Evolutionary conservation across 108 stramenopile genomes (phyloP).

Genomic region (Skeletonema marinoi): DNA sequence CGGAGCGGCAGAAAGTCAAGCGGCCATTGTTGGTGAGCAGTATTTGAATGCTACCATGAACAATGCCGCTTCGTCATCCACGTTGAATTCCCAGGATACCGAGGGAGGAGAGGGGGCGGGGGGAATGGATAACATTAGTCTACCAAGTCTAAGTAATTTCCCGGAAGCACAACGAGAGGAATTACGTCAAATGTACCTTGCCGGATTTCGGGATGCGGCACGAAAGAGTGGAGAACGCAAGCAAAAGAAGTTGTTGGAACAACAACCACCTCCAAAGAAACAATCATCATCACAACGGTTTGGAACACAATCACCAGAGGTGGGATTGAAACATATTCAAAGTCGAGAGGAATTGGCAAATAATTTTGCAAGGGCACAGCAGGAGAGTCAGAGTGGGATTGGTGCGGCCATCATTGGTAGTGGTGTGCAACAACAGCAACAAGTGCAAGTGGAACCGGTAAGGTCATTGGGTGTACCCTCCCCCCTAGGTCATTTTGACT

Average conservation of each 20-base stretch:
- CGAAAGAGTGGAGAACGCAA: conserved; percentile 16
- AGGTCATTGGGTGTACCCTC: conserved; percentile 7
- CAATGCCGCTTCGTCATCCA: neutral
- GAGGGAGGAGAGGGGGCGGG: neutral
- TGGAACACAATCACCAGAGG: conserved; percentile 9
- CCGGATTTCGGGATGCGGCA: conserved; percentile 82
- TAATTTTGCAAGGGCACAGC: conserved; percentile 41
- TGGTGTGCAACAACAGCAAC: neutral
- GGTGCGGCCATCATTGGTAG: neutral
- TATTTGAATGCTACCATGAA: neutral
- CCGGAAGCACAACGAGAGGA: conserved; percentile 65
- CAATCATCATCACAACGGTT: neutral
- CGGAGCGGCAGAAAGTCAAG: neutral
- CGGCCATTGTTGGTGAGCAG: neutral
- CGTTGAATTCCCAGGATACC: neutral
- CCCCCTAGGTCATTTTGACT: neutral
- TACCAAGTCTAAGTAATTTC: conserved; percentile 27
- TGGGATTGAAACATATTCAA: neutral
- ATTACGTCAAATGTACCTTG: conserved; percentile 85
- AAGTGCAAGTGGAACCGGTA: neutral
- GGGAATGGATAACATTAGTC: conserved; percentile 6
- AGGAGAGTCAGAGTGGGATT: conserved; percentile 4
- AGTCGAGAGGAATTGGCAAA: conserved; percentile 32
- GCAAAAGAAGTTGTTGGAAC: conserved; percentile 10
- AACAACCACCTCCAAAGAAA: neutral